A percentile compares a stretch with the other conserved stretches of the same genome.
Conservation (phyloP, 495 filamentous ascomycete species). For the Penicillium angulare region DNA sequence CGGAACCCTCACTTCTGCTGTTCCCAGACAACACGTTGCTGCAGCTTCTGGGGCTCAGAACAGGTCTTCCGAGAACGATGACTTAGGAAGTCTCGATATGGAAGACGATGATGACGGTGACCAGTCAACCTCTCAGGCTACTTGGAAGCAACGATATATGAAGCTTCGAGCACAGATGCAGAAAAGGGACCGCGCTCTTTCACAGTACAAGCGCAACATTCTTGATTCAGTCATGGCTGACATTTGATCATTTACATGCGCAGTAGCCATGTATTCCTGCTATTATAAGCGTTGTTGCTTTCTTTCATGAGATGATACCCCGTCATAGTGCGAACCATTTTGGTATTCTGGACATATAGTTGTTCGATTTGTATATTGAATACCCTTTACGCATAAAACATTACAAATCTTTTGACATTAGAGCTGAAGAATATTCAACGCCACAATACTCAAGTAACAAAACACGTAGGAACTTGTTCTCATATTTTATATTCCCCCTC, state of each 20-base stretch:
- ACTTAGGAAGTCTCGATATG: constrained; percentile 27
- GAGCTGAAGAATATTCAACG: too few species aligned
- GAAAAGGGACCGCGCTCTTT: constrained; percentile 50
- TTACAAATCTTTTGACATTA: too few species aligned
- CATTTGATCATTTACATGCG: constrained; percentile 21
- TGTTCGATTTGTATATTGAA: too few species aligned
- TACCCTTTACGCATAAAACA: too few species aligned
- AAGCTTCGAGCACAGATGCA: constrained; percentile 49
- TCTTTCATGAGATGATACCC: constrained; percentile 6
- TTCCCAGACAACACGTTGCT: constrained; percentile 1
- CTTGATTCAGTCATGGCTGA: constrained; percentile 58
- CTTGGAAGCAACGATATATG: constrained; percentile 46
- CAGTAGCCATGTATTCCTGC: constrained; percentile 2
- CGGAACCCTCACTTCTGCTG: constrained; percentile 23
- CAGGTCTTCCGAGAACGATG: constrained; percentile 18
- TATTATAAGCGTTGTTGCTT: neutral
- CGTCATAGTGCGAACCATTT: neutral
- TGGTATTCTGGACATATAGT: too few species aligned
- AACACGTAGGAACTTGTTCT: too few species aligned
- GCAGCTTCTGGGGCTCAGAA: constrained; percentile 11
- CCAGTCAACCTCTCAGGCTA: constrained; percentile 25
- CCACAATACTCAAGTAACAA: too few species aligned
- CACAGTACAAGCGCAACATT: constrained; percentile 52
- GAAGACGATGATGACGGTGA: constrained; percentile 35
- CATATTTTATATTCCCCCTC: too few species aligned